Evolutionary conservation across 805 yeast species (phyloP), one percentile per base, ranked within the genome.

Genomic region (Pichia paraexigua): DNA sequence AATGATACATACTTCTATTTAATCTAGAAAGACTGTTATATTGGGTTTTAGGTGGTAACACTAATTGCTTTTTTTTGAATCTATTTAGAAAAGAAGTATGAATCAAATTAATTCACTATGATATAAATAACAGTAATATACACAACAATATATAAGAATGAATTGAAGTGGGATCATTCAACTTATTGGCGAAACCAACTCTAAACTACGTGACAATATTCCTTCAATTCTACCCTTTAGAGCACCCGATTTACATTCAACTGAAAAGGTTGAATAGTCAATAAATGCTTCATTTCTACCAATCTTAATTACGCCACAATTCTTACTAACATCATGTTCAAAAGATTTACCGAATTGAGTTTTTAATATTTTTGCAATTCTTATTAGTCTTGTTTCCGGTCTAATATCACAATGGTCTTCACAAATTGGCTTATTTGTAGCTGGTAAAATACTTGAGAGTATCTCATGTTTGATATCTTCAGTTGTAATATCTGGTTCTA

Each of bases 341-440:
- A 87, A 79, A 1, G 90, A 68, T 24, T 85, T 88, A 17, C 98
- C 99, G 70, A 94, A 94, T 61, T 94, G 99, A 0, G 94, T 90
- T 46, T 74, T 71, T 47, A 94, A 71, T 43, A 94, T 71, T 13
- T 80, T 72, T 2, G 79, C 64, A 12, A 94, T 77, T 52, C 88
- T 76, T 21, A 71, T 70, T 6, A 79, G 65, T 56, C 83, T 71
- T 1, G 70, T 70, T 18, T 59, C 54, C 12, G 45, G 25, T 11
- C 13, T 25, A 5, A 30, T 22, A 18, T 54, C 54, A 25, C 42
- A 41, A 27, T 48, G 47, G 20, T 48, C 60, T 42, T 47, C 50
- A 9, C 21, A 43, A 6, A 50, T 55, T 3, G 49, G 35, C 7
- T 39, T 25, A 11, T n/a, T 15, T 17, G 12, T 9, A 17, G 11